phyloP scores from a whole-genome alignment of 2,329 filamentous ascomycete species.

The Verticillium klebahnii region DNA sequence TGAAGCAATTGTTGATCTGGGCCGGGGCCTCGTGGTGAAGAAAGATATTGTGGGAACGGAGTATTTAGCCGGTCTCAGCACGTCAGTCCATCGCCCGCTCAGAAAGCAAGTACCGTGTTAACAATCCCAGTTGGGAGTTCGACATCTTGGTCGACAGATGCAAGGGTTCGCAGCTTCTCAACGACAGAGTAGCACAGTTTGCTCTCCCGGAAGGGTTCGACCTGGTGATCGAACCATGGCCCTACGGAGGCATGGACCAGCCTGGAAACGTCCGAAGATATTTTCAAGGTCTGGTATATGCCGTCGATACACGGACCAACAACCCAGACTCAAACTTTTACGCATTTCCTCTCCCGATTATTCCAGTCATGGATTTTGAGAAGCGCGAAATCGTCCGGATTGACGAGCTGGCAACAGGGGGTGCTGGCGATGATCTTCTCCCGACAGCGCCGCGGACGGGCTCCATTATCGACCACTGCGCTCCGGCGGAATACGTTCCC shows the following conservation, averaged over 20 bases:
- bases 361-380: slow-evolving; percentile 60
- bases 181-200: background rate
- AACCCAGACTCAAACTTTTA: slow-evolving; percentile 58
- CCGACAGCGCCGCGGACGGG: background rate
- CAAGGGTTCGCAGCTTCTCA: slow-evolving; percentile 18
- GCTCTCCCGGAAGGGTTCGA: slow-evolving; percentile 18
- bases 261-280: slow-evolving; percentile 16
- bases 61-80: slow-evolving; percentile 22
- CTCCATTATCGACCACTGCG: slow-evolving; percentile 46
- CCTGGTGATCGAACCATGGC: slow-evolving; percentile 52
- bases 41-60: slow-evolving; percentile 22
- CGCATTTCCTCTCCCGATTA: slow-evolving; percentile 58
- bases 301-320: slow-evolving; percentile 19
- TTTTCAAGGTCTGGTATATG: slow-evolving; percentile 29
- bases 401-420: slow-evolving; percentile 64
- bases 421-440: slow-evolving; percentile 38
- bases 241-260: slow-evolving; percentile 21
- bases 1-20: slow-evolving; percentile 28
- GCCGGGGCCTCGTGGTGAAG: slow-evolving; percentile 15
- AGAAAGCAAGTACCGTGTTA: background rate
- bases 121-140: slow-evolving; percentile 24
- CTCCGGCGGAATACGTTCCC: slow-evolving; percentile 60
- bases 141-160: slow-evolving; percentile 26
- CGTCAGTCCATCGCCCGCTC: slow-evolving; percentile 16
- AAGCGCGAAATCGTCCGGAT: slow-evolving; percentile 64